Conservation (phyloP, 805 yeast genomes). For the Candida maltosa region DNA sequence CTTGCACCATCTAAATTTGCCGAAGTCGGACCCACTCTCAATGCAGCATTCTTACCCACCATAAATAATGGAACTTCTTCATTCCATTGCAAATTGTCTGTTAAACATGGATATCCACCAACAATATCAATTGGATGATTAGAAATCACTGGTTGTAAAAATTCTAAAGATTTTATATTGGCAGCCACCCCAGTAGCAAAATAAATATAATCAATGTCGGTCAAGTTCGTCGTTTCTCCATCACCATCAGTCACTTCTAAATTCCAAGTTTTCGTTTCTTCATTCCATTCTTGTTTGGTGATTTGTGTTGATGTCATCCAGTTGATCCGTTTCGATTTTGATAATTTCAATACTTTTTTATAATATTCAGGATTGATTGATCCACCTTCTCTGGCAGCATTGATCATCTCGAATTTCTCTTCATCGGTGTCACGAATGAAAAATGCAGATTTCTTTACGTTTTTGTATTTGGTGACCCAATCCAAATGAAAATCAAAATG, state of each 20-base stretch:
- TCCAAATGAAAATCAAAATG: slow-evolving; percentile 48
- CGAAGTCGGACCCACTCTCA: slow-evolving; percentile 42
- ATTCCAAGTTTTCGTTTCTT: slow-evolving; percentile 25
- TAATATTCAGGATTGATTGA: slow-evolving; percentile 45
- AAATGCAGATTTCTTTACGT: slow-evolving; percentile 40
- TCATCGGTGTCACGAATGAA: slow-evolving; percentile 42
- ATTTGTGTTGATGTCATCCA: slow-evolving; percentile 27
- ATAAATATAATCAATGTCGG: slow-evolving; percentile 29
- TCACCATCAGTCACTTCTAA: slow-evolving; percentile 10
- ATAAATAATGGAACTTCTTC: slow-evolving; percentile 35
- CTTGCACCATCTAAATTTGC: slow-evolving; percentile 48
- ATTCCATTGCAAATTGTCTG: slow-evolving; percentile 44
- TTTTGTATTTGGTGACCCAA: slow-evolving; percentile 48
- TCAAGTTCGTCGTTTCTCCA: slow-evolving; percentile 3
- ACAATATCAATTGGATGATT: slow-evolving; percentile 28
- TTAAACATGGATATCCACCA: slow-evolving; percentile 39
- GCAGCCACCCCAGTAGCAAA: slow-evolving; percentile 42
- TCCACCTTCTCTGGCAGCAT: slow-evolving; percentile 44
- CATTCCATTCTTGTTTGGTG: slow-evolving; percentile 21
- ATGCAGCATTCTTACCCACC: slow-evolving; percentile 41
- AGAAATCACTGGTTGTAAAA: slow-evolving; percentile 24
- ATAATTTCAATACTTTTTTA: slow-evolving; percentile 26
- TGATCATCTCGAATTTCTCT: slow-evolving; percentile 38
- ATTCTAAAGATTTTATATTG: slow-evolving; percentile 22
- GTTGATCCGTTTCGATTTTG: slow-evolving; percentile 25